A percentile compares a stretch with the other conserved stretches of the same genome.
These are phyloP conservation scores for Podaxis carcinomalis DNA, from an alignment of 768 basidiomycete genomes.

Conservation along the genomic window DNA sequence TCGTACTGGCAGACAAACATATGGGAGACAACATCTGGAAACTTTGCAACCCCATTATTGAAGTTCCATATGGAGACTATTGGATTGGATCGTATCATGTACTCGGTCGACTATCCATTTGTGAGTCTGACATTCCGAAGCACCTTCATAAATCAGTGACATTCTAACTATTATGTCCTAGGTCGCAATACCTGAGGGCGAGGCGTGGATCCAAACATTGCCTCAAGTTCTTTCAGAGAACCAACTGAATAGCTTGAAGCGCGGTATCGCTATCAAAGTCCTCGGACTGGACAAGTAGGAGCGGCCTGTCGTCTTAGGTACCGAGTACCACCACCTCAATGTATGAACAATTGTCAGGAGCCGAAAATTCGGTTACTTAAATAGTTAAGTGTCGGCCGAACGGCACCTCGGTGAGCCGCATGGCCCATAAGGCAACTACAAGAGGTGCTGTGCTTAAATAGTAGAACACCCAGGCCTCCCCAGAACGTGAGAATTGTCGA, in stretches of 20 bases:
- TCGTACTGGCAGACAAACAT: slow-evolving; percentile 36
- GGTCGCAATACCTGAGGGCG: slow-evolving; percentile 19
- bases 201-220: slow-evolving; percentile 23
- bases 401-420: no score
- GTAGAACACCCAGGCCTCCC: no score
- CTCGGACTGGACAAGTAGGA: slow-evolving; percentile 23
- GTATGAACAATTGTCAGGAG: no score
- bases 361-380: no score
- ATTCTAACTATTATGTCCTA: slow-evolving; percentile 1
- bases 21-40: slow-evolving; percentile 36
- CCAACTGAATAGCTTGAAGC: slow-evolving; percentile 22
- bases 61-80: slow-evolving; percentile 36
- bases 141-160: neutral
- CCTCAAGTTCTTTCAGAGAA: slow-evolving; percentile 14
- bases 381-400: no score
- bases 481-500: no score
- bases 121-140: slow-evolving; percentile 15
- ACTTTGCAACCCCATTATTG: slow-evolving; percentile 34
- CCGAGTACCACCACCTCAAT: no score
- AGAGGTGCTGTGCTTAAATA: no score
- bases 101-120: slow-evolving; percentile 35
- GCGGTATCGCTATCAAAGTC: slow-evolving; percentile 24
- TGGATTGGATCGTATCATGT: slow-evolving; percentile 36
- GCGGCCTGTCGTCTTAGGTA: neutral
- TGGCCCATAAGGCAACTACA: no score